Base-by-base conservation (phyloP, 1,139 yeast species). In the Pichia sp. region DNA sequence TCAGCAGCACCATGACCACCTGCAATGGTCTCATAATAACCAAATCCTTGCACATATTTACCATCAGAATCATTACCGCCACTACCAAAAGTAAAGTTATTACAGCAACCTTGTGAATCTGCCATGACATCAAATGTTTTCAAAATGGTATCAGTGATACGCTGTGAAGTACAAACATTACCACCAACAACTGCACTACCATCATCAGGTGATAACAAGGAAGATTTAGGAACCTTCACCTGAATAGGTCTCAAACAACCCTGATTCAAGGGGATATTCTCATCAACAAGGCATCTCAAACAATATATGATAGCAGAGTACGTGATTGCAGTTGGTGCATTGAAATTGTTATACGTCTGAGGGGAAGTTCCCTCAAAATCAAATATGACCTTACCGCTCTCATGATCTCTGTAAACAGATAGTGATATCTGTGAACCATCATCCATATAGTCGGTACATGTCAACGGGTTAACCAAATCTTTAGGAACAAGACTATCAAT, bases 371-470 rank as follows among this genome's bases (percentile, higher is more conserved):
- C 83, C 5, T 64, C 58, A 49, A 77, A 77, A 47, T 77, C 83
- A 52, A 77, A 73, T 6, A 55, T 52, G 2, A 76, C 73, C 14
- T 65, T 58, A 4, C 58, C 58, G 1, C 56, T 61, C 33, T 64
- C 59, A 31, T 74, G 62, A 16, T 64, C 64, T 27, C 40, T 42
- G 17, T 35, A 39, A 36, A 77, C 64, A 12, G 58, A 50, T 17
- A 76, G 63, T 16, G 59, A 49, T 29, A 77, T 69, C 15, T 62
- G 61, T 4, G 80, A 69, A 4, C 84, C 84, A 48, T 77, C 83
- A 51, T 77, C 84, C 64, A 77, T 67, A 42, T 53, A 68, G 46
- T 77, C 84, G 16, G 51, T 56, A 17, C 81, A 75, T 17, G 44
- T 45, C 17, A 77, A 54, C 10, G 61, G 57, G 18, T 59, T 51